Evolutionary conservation across 1,139 yeast genomes (phyloP).

Genomic region (Candida sojae): DNA sequence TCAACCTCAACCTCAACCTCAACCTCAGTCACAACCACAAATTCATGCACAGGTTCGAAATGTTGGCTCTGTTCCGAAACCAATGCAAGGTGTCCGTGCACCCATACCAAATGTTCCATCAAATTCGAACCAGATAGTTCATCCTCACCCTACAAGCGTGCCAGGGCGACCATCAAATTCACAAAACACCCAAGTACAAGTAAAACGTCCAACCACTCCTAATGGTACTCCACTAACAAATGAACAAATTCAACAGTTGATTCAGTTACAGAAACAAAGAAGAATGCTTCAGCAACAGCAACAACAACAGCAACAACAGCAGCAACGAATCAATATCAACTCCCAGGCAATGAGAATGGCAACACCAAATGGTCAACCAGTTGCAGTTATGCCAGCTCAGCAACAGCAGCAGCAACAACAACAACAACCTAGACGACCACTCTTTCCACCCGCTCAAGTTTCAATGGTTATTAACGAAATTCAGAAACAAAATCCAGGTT

Average conservation of each 20-base stretch:
- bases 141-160: conserved; percentile 3
- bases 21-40: conserved; percentile 1
- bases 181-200: conserved; percentile 6
- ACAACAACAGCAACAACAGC: conserved; percentile 15
- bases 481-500: conserved; percentile 66
- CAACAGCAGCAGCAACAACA: conserved; percentile 7
- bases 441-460: conserved; percentile 63
- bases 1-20: conserved; percentile 14
- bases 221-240: conserved; percentile 56
- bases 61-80: not conserved
- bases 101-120: conserved; percentile 1
- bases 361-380: not conserved
- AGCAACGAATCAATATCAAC: conserved; percentile 4
- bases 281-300: conserved; percentile 48
- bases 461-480: conserved; percentile 70
- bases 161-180: not conserved
- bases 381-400: conserved; percentile 10
- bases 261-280: conserved; percentile 55
- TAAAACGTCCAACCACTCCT: conserved; percentile 46
- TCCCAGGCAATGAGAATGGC: not conserved
- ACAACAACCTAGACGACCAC: conserved; percentile 37
- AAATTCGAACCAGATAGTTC: conserved; percentile 1
- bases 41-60: conserved; percentile 1
- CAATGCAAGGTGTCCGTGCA: not conserved
- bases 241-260: conserved; percentile 55